Conservation (phyloP, 192 early-diverging fungal genomes). For the Funneliformis mosseae region DNA sequence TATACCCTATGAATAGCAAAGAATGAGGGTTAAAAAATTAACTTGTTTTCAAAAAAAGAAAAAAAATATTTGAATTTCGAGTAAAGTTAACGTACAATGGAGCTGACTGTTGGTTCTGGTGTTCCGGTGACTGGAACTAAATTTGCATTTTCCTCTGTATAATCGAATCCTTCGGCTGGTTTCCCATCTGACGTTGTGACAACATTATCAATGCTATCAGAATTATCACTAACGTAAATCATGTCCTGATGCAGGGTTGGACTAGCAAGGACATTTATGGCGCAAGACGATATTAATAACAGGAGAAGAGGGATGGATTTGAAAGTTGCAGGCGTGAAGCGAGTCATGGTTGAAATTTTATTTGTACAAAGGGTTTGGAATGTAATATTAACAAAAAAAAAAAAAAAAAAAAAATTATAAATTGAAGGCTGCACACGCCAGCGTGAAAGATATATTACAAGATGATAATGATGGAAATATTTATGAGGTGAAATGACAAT, state of each 20-base stretch:
- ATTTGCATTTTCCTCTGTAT: neutral
- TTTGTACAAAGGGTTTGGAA: neutral
- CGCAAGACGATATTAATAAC: constrained; percentile 6
- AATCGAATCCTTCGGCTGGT: neutral
- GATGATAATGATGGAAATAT: neutral
- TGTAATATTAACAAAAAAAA: neutral
- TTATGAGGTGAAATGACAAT: neutral
- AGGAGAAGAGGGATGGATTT: neutral
- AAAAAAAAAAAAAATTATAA: neutral
- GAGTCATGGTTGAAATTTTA: neutral
- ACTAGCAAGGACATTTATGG: neutral
- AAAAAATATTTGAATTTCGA: neutral
- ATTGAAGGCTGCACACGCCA: constrained; percentile 23
- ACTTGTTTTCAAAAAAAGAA: neutral
- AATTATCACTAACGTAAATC: neutral
- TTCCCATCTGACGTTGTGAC: neutral
- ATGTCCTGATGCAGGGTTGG: constrained; percentile 21
- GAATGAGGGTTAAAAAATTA: neutral
- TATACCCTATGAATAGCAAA: constrained; percentile 7
- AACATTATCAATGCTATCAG: neutral
- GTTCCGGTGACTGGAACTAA: neutral
- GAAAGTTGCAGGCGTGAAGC: neutral
- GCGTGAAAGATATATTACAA: constrained; percentile 12
- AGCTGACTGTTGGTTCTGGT: neutral
- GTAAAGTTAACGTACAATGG: neutral